These are phyloP conservation scores for Sugiyamaella xylanicola DNA, from an alignment of 1,139 yeast species.

Conservation along the genomic window DNA sequence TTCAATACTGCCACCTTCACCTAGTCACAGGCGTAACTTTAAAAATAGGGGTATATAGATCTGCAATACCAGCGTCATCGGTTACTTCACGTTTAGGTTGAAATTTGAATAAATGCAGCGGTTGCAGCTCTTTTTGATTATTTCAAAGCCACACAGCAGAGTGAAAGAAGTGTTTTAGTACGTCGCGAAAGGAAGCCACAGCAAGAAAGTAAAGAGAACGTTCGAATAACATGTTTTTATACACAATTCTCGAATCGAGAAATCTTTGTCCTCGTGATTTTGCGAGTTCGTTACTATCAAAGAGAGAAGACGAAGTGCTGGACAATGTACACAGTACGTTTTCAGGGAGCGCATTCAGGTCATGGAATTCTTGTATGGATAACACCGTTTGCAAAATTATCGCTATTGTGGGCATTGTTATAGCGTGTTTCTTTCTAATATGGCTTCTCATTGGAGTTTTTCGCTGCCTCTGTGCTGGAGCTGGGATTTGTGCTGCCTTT, in stretches of 20 bases:
- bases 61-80: too few species aligned
- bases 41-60: too few species aligned
- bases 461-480: constrained; percentile 48
- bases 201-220: background rate
- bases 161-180: too few species aligned
- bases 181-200: background rate
- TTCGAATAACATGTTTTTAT: constrained; percentile 8
- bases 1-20: too few species aligned
- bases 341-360: constrained; percentile 49
- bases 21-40: too few species aligned
- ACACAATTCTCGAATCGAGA: background rate
- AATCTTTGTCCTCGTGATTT: constrained; percentile 12
- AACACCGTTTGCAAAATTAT: constrained; percentile 72
- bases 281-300: constrained; percentile 2
- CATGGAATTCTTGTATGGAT: constrained; percentile 82
- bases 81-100: too few species aligned
- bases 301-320: constrained; percentile 17
- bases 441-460: constrained; percentile 48
- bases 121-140: too few species aligned
- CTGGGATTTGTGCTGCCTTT: constrained; percentile 43
- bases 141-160: too few species aligned
- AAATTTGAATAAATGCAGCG: too few species aligned
- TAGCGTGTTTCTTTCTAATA: constrained; percentile 49
- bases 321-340: background rate
- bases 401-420: constrained; percentile 70